Evolutionary conservation across 139 green algal genomes (phyloP), one percentile per base, ranked within the genome.

Genomic region (Parachlorella kessleri): DNA sequence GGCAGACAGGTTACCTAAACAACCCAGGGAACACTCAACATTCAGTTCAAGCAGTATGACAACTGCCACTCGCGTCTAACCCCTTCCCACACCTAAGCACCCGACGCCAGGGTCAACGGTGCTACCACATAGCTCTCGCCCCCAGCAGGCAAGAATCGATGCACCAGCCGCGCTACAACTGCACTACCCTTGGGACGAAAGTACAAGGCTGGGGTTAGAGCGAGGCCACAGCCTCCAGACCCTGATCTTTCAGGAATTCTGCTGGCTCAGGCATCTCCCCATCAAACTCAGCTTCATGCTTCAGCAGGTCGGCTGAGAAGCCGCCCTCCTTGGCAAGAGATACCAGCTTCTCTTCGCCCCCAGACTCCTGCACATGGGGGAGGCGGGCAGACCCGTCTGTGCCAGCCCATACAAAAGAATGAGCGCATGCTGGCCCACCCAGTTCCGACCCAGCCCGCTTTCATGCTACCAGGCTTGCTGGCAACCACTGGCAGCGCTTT

Each of bases 211-310:
- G 0, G 21, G 48, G 14, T 18, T 59, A 59, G 21, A 59, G 48
- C 24, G 21, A 77, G 4, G 59, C 66, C 41, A 82, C 32, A 41
- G 54, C 78, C 21, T 32, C 59, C 73, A 96, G 78, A 4, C 89
- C 88, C 41, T 91, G 32, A n/a, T 69, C 2, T 71, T 87, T 84
- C 68, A 94, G 72, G 78, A 90, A 95, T 1, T 80, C 80, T 6
- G 66, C 72, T 5, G 88, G 81, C 21, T 66, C 55, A 0, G 86
- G 81, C 64, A 88, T 76, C 59, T 92, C 86, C 6, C 69, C 68
- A 75, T 97, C 93, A 75, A 95, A 87, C 80, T 94, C 88, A 2
- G 91, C 79, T 66, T 94, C 90, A 4, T 78, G 71, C 14, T 40
- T 53, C n/a, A 97, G 83, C 66, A 95, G 84, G 3, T 36, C 53